Base-by-base conservation (phyloP, 371 early-diverging fungal genomes). In the Rhizopus arrhizus region DNA sequence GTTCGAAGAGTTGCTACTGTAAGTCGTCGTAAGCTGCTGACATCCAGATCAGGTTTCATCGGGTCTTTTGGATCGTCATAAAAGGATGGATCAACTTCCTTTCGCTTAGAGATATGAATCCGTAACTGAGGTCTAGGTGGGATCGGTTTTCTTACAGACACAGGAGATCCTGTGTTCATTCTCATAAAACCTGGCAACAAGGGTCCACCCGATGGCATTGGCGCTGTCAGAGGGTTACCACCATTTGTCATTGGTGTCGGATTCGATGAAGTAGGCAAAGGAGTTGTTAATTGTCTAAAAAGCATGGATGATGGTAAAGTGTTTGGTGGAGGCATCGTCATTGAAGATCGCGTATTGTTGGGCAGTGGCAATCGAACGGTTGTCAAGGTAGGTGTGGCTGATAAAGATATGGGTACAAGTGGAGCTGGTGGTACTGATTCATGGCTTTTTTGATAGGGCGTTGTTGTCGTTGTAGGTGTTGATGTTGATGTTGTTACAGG, bases 11-110 rank as follows among this genome's bases (percentile, higher is more conserved):
- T 74, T 6, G 73, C 73, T 0, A 74, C 53, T 9, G 74, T 72
- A 11, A 77, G 63, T 12, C 69, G 56, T 29, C 70, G 68, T 3
- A 77, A 51, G 29, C 65, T 70, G 10, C 43, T 61, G 2, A 66
- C 58, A 55, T 77, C 78, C 42, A 77, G 54, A 46, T 72, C 73
- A 40, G 70, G 67, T 53, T 66, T 64, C 78, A 77, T 77, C 7
- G 74, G 74, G 29, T 74, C 74, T 42, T 61, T 70, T 12, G 48
- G 51, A 40, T 65, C 70, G n/a, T 73, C 65, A 56, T 61, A 68
- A 32, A 64, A 62, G 36, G 58, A 41, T 4, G 58, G 54, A 13
- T 62, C 58, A 1, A 59, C 32, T 16, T 63, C 53, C n/a, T 42
- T 28, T 13, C 61, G 62, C 29, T 65, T 64, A 29, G 57, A 33